phyloP scores from a whole-genome alignment of 1,284 basidiomycete genomes.

The Prillingera fragicola region DNA sequence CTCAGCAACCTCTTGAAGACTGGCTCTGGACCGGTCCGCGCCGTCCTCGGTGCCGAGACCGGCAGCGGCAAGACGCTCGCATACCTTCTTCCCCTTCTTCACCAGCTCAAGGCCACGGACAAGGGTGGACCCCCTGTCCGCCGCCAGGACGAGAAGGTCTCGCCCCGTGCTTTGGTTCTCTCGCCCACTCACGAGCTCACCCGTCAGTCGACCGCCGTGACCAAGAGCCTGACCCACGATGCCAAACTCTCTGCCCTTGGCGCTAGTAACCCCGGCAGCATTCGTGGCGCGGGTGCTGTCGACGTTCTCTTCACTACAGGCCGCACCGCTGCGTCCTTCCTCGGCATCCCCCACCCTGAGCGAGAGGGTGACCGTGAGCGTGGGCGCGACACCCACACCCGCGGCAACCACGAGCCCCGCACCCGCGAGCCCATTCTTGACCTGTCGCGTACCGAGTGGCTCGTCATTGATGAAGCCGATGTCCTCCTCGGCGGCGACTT shows the following conservation, averaged over 20 bases:
- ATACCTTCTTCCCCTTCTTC: slow-evolving; percentile 74
- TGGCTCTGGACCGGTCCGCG: slow-evolving; percentile 40
- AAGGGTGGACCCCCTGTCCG: not conserved
- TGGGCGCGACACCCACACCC: slow-evolving; percentile 60
- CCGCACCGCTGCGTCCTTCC: slow-evolving; percentile 68
- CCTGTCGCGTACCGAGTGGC: slow-evolving; percentile 60
- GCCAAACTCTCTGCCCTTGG: slow-evolving; percentile 70
- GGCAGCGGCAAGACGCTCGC: slow-evolving; percentile 88
- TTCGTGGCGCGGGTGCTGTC: slow-evolving; percentile 40
- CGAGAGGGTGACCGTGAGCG: slow-evolving; percentile 74
- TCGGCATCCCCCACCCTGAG: slow-evolving; percentile 80
- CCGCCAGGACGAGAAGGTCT: slow-evolving; percentile 1
- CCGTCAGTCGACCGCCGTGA: slow-evolving; percentile 65
- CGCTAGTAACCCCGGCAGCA: slow-evolving; percentile 51
- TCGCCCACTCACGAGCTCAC: slow-evolving; percentile 83
- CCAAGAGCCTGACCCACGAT: slow-evolving; percentile 67
- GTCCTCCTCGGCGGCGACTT: slow-evolving; percentile 82
- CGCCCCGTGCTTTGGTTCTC: slow-evolving; percentile 69
- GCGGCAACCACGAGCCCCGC: slow-evolving; percentile 46
- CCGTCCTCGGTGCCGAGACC: slow-evolving; percentile 75
- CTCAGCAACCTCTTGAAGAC: slow-evolving; percentile 56
- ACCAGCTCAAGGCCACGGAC: slow-evolving; percentile 60
- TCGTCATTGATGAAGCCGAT: slow-evolving; percentile 82
- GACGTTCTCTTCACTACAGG: slow-evolving; percentile 75
- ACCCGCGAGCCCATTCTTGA: slow-evolving; percentile 11